Conservation (phyloP, 2,329 filamentous ascomycete genomes). For the Rhexocercosporidium sp. region DNA sequence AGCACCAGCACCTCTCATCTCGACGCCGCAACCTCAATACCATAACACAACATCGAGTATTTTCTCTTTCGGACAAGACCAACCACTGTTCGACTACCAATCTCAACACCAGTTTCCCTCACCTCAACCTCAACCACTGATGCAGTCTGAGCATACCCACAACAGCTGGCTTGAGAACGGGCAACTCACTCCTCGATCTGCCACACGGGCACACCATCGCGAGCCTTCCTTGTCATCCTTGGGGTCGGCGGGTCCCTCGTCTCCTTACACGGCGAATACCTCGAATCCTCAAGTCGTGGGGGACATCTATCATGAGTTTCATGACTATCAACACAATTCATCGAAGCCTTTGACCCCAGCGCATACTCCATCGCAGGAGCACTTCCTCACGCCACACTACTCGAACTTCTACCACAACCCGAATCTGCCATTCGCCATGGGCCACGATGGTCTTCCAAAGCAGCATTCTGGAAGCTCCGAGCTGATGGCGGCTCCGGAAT, state of each 20-base stretch:
- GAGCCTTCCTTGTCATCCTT: slow-evolving; percentile 66
- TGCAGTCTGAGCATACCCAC: slow-evolving; percentile 38
- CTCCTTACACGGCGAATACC: slow-evolving; percentile 60
- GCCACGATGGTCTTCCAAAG: slow-evolving; percentile 34
- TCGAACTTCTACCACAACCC: slow-evolving; percentile 45
- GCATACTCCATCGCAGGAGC: slow-evolving; percentile 41
- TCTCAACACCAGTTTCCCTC: slow-evolving; percentile 25
- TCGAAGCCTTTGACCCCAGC: slow-evolving; percentile 42
- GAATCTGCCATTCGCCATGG: slow-evolving; percentile 36
- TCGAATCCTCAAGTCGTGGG: slow-evolving; percentile 64
- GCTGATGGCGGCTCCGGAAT: slow-evolving; percentile 40
- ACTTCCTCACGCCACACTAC: slow-evolving; percentile 44
- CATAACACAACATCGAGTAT: slow-evolving; percentile 25
- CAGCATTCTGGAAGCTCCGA: slow-evolving; percentile 35
- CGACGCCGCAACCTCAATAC: slow-evolving; percentile 29
- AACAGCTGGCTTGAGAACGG: slow-evolving; percentile 40
- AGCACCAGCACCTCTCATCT: slow-evolving; percentile 16
- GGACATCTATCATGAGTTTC: slow-evolving; percentile 48
- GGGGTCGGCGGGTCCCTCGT: slow-evolving; percentile 63
- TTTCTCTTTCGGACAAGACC: slow-evolving; percentile 34
- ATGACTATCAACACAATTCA: slow-evolving; percentile 41
- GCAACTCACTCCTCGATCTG: slow-evolving; percentile 42
- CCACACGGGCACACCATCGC: slow-evolving; percentile 54
- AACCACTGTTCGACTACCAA: slow-evolving; percentile 36
- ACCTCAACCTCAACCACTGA: slow-evolving; percentile 35